Conservation (phyloP, 441 rosid genomes). For the Gossypium davidsonii region DNA sequence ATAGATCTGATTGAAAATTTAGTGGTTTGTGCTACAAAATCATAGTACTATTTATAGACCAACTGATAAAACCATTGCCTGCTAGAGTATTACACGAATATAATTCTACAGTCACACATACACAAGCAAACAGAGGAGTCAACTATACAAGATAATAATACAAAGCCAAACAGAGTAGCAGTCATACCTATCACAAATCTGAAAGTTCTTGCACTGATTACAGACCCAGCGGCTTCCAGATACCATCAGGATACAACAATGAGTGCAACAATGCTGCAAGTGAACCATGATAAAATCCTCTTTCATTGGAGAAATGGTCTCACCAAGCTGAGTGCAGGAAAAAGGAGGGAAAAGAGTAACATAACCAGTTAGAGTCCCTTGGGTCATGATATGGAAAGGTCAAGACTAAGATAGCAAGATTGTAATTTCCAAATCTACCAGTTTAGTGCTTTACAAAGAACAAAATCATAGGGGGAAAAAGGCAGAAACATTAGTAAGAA, state of each 20-base stretch:
- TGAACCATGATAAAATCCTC: constrained; percentile 99
- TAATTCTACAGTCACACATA: background rate
- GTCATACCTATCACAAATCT: constrained; percentile 90
- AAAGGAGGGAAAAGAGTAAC: background rate
- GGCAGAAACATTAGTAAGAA: constrained; percentile 10
- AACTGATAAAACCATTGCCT: background rate
- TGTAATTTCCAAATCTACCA: background rate
- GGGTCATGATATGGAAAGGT: background rate
- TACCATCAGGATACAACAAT: constrained; percentile 88
- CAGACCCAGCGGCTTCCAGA: constrained; percentile 92
- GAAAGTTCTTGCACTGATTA: constrained; percentile 87
- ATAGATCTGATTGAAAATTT: background rate
- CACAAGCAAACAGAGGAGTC: background rate
- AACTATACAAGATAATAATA: background rate
- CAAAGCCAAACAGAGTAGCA: constrained; percentile 15
- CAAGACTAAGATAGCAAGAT: background rate
- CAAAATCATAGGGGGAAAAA: background rate
- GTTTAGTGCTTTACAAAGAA: background rate
- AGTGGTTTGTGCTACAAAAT: background rate
- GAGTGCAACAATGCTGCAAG: constrained; percentile 82
- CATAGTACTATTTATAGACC: background rate
- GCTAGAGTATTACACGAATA: background rate
- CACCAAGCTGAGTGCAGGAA: constrained; percentile 73
- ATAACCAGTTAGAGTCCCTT: background rate
- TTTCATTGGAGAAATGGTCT: constrained; percentile 96